A percentile compares a stretch with the other conserved stretches of the same genome.
Conservation (phyloP, 208 protist genomes). For the Leishmania guyanensis region DNA sequence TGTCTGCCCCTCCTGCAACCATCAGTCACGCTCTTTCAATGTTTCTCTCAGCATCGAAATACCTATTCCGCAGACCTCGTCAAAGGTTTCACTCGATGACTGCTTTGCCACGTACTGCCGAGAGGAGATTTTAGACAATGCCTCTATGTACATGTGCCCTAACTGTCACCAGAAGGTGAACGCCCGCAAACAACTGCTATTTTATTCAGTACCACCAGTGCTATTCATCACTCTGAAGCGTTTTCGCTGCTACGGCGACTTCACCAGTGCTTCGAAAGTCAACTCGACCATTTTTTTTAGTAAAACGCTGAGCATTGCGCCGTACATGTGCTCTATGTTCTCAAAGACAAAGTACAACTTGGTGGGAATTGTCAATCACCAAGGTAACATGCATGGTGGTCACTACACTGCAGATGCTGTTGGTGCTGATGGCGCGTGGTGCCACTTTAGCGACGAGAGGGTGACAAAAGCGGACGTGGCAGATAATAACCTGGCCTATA, state of each 20-base stretch:
- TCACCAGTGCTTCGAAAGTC: conserved; percentile 79
- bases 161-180: conserved; percentile 70
- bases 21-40: conserved; percentile 63
- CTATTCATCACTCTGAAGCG: conserved; percentile 90
- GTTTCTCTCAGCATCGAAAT: conserved; percentile 69
- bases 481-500: conserved; percentile 70
- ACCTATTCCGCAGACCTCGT: conserved; percentile 46
- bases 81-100: conserved; percentile 61
- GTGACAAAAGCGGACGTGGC: conserved; percentile 41
- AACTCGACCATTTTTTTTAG: conserved; percentile 67
- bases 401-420: conserved; percentile 90
- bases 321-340: conserved; percentile 62
- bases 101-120: conserved; percentile 75
- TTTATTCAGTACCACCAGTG: conserved; percentile 74
- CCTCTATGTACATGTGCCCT: conserved; percentile 70
- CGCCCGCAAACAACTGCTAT: conserved; percentile 74
- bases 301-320: conserved; percentile 57
- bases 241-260: conserved; percentile 72
- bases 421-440: conserved; percentile 73
- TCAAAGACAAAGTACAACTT: conserved; percentile 69
- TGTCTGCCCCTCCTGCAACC: conserved; percentile 67
- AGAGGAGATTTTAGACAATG: conserved; percentile 71
- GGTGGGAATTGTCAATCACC: conserved; percentile 90
- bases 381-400: conserved; percentile 89
- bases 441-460: conserved; percentile 81